Base-by-base conservation (phyloP, 805 yeast genomes). In the Naumovozyma dairenensis region DNA sequence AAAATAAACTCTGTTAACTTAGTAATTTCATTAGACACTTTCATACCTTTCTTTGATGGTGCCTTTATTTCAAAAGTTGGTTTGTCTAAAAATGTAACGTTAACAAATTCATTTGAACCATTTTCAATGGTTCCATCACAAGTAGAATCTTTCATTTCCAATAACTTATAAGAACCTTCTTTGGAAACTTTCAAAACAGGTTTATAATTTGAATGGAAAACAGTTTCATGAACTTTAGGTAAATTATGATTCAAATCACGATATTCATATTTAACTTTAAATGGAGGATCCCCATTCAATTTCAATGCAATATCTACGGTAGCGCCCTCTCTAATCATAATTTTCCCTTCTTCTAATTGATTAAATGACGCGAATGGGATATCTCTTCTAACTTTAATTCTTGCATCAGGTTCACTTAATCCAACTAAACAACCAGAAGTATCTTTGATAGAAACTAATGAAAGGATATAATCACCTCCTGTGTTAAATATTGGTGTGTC, bases 401-500 rank as follows among this genome's bases (percentile, higher is more conserved):
- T 67, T 12, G 75, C 74, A 41, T 81, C 87, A 16, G 71, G 70
- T 14, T 71, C 74, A 29, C 74, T 70, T 36, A 82, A 59, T 9
- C 72, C 74, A n/a, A 83, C 89, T 15, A 69, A 66, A 59, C 99
- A 92, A 1, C 77, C 76, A 8, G 81, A 72, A n/a, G 72, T 67
- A 53, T 92, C 99, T 16, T 67, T 68, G 2, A 83, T 73, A 8
- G 82, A 69, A 2, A 72, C 67, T 40, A 92, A 52, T 2, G 74
- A 65, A 1, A 89, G 57, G 17, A 70, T 68, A 53, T 74, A 86
- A n/a, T 71, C 67, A 4, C 96, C 95, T 15, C 95, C 94, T 16
- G 63, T 59, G 2, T 55, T 53, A 34, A 82, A 67, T 1, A 59
- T 49, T 1, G 83, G 79, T 0, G 84, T 72, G 6, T 53, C 45